A percentile compares a stretch with the other conserved stretches of the same genome.
Conservation (phyloP, 2,329 filamentous ascomycete genomes). For the Emergomyces orientalis region DNA sequence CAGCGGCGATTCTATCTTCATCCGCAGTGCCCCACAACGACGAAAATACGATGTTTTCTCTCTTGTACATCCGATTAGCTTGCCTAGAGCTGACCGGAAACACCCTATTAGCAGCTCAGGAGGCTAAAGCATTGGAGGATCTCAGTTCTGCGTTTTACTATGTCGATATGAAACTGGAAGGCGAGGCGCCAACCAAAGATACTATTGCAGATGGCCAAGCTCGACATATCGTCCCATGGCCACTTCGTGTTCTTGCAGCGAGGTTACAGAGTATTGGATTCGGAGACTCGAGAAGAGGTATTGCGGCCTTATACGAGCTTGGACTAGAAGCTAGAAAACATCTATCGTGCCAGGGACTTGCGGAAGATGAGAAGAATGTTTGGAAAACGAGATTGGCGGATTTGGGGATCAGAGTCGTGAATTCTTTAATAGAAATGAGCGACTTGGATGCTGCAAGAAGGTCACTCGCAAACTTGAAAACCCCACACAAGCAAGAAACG, state of each 20-base stretch:
- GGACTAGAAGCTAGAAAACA: slow-evolving; percentile 63
- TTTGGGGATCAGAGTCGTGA: slow-evolving; percentile 56
- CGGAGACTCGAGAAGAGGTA: slow-evolving; percentile 69
- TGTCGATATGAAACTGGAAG: slow-evolving; percentile 24
- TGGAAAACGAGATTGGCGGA: slow-evolving; percentile 69
- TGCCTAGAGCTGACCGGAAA: slow-evolving; percentile 73
- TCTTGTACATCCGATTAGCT: slow-evolving; percentile 72
- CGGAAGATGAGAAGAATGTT: slow-evolving; percentile 48
- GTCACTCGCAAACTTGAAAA: slow-evolving; percentile 55
- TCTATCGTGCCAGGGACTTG: slow-evolving; percentile 43
- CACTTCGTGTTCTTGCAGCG: slow-evolving; percentile 71
- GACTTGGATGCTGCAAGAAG: slow-evolving; percentile 70
- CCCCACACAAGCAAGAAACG: slow-evolving; percentile 23
- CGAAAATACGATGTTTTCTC: slow-evolving; percentile 57
- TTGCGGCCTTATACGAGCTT: slow-evolving; percentile 86
- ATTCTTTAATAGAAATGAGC: slow-evolving; percentile 56
- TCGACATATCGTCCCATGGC: slow-evolving; percentile 74
- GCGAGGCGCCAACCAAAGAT: slow-evolving; percentile 47
- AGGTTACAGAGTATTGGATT: slow-evolving; percentile 79
- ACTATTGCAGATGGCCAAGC: slow-evolving; percentile 40
- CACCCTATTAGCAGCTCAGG: slow-evolving; percentile 56
- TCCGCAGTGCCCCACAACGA: slow-evolving; percentile 41
- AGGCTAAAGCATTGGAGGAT: slow-evolving; percentile 55
- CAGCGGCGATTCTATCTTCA: slow-evolving; percentile 35
- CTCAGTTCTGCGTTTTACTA: slow-evolving; percentile 49